Evolutionary conservation across 352 stramenopile genomes (phyloP).

Genomic region (Pythium volutum): DNA sequence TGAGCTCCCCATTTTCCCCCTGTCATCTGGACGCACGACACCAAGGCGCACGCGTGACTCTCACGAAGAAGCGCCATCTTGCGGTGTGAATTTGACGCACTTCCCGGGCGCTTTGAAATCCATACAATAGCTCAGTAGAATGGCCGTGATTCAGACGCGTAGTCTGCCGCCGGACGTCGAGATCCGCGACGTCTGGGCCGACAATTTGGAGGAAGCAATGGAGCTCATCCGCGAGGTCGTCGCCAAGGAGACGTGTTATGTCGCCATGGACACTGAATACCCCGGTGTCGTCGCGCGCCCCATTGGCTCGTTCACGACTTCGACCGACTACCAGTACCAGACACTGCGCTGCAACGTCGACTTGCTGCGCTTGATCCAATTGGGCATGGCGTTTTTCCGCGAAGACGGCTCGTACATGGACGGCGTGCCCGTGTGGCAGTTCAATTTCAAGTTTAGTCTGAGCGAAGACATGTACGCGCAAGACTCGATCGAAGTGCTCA

Average conservation of each 20-base stretch:
- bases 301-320: constrained; percentile 94
- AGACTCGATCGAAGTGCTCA: constrained; percentile 98
- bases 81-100: constrained; percentile 4
- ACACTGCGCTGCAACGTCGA: constrained; percentile 99
- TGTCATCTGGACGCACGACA: not conserved
- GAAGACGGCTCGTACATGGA: constrained; percentile 93
- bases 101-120: not conserved
- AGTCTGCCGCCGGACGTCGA: constrained; percentile 81
- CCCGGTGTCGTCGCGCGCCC: constrained; percentile 97
- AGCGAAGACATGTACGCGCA: constrained; percentile 99
- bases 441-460: constrained; percentile 99
- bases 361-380: constrained; percentile 98
- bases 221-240: constrained; percentile 94
- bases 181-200: constrained; percentile 93
- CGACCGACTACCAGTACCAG: constrained; percentile 98
- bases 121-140: constrained; percentile 1
- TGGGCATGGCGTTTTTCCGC: constrained; percentile 97
- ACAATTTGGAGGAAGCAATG: constrained; percentile 96
- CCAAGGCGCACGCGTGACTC: not conserved
- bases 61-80: not conserved
- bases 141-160: constrained; percentile 31
- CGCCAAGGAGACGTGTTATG: constrained; percentile 95
- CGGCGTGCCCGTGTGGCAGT: constrained; percentile 98
- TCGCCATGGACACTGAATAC: constrained; percentile 99
- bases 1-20: not conserved